Percentiles rank a stretch among this genome's conserved stretches.
These are phyloP conservation scores for Polygonum aviculare DNA, from an alignment of 148 eudicot genomes.

Conservation along the genomic window DNA sequence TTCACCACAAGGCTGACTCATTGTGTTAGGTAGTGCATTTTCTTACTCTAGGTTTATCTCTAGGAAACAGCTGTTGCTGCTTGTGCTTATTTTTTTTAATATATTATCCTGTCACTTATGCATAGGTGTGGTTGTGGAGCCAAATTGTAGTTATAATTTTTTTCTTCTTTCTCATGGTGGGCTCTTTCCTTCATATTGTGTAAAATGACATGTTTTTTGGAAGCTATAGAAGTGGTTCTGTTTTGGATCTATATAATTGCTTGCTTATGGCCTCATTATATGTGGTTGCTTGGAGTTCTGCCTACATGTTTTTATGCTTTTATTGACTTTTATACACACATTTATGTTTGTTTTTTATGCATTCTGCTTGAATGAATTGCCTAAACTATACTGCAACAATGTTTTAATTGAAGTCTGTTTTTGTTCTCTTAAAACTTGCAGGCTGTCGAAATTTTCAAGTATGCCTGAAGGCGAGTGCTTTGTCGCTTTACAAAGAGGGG, in stretches of 20 bases:
- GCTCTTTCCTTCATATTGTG: not conserved
- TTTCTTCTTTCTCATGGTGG: not conserved
- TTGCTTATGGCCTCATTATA: not conserved
- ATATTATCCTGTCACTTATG: not conserved
- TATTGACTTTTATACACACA: no score
- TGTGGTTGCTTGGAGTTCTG: not conserved
- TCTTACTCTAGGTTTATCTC: not conserved
- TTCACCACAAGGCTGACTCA: not conserved
- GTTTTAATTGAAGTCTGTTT: not conserved
- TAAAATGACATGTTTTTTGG: not conserved
- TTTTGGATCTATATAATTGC: not conserved
- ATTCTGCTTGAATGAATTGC: no score
- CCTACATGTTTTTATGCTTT: not conserved
- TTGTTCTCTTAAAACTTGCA: not conserved
- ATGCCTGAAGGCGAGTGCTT: not conserved
- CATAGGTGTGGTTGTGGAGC: not conserved
- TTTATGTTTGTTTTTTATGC: no score
- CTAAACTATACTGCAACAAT: no score
- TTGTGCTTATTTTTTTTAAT: not conserved
- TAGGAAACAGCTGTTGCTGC: not conserved
- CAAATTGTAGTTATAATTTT: not conserved
- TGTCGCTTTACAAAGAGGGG: slow-evolving; percentile 5
- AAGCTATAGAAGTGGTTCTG: not conserved
- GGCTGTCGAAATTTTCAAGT: not conserved
- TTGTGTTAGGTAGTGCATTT: not conserved